Percentiles rank a stretch among this genome's conserved stretches.
These are phyloP conservation scores for Aspergillus sclerotioniger DNA, from an alignment of 495 filamentous ascomycete genomes.

Conservation along the genomic window DNA sequence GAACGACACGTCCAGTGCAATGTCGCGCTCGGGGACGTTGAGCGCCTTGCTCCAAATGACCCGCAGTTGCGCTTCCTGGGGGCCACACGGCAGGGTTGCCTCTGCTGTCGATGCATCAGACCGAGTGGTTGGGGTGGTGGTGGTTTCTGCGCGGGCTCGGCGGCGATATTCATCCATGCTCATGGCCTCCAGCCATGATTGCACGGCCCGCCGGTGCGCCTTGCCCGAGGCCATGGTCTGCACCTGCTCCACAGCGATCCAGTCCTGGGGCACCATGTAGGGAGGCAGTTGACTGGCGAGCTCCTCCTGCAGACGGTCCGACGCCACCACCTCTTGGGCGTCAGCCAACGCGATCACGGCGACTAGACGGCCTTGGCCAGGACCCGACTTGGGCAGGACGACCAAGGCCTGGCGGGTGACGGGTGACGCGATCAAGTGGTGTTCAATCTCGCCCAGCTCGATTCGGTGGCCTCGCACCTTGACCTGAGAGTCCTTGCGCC, in stretches of 20 bases:
- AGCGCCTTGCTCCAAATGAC: constrained; percentile 23
- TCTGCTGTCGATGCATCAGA: background rate
- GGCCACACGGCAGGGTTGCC: background rate
- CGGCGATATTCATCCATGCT: background rate
- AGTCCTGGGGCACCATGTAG: constrained; percentile 45
- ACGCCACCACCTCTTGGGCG: background rate
- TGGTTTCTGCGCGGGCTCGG: background rate
- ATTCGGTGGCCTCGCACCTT: constrained; percentile 46
- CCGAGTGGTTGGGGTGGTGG: background rate
- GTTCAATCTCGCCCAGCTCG: constrained; percentile 43
- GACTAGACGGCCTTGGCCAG: background rate
- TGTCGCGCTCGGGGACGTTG: constrained; percentile 15
- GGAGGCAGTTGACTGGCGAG: constrained; percentile 16
- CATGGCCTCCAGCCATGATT: background rate
- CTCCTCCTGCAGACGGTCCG: background rate
- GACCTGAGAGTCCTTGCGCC: constrained; percentile 38
- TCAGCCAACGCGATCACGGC: background rate
- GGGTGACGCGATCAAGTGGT: constrained; percentile 11
- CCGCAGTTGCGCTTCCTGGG: constrained; percentile 1
- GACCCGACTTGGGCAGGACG: background rate
- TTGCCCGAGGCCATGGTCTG: constrained; percentile 38
- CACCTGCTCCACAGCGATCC: constrained; percentile 29
- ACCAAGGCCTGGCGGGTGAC: constrained; percentile 8
- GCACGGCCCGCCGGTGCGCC: constrained; percentile 28
- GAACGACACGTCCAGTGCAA: constrained; percentile 24